Evolutionary conservation across 2,329 filamentous ascomycete genomes (phyloP).

Genomic region (Aspergillus unguis): DNA sequence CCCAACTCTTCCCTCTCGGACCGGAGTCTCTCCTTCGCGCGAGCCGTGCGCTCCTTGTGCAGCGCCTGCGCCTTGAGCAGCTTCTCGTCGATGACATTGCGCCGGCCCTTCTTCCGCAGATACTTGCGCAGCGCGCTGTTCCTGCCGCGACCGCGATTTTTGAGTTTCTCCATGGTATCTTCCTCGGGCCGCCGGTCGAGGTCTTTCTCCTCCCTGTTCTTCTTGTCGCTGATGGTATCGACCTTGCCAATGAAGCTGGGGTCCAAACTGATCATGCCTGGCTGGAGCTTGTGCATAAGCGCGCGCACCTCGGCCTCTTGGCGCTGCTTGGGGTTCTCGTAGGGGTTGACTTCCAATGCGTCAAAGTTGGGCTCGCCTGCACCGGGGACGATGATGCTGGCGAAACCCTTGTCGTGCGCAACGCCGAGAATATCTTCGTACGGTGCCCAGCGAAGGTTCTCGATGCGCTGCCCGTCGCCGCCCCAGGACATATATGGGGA

Average conservation of each 20-base stretch:
- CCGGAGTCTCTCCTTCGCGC: constrained; percentile 63
- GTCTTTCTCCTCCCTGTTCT: constrained; percentile 72
- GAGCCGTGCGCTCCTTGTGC: constrained; percentile 65
- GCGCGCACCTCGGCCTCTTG: constrained; percentile 88
- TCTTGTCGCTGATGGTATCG: constrained; percentile 74
- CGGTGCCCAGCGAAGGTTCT: constrained; percentile 85
- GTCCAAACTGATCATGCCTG: constrained; percentile 94
- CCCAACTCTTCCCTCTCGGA: constrained; percentile 73
- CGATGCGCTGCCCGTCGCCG: constrained; percentile 75
- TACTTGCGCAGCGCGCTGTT: constrained; percentile 87
- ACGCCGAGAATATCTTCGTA: constrained; percentile 91
- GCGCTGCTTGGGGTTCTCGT: constrained; percentile 87
- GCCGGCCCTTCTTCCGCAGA: constrained; percentile 83
- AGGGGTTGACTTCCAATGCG: constrained; percentile 88
- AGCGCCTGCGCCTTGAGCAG: constrained; percentile 80
- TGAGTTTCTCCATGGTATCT: constrained; percentile 57
- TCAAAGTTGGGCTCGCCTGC: constrained; percentile 98
- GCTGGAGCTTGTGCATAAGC: constrained; percentile 88
- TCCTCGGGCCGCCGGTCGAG: constrained; percentile 65
- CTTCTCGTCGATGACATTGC: constrained; percentile 96
- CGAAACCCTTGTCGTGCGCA: constrained; percentile 80
- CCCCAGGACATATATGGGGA: constrained; percentile 93
- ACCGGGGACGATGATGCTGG: constrained; percentile 83
- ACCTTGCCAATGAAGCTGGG: constrained; percentile 88
- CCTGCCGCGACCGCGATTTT: constrained; percentile 80